Conservation (phyloP, 1,284 basidiomycete species). For the Apiotrichum sp. region DNA sequence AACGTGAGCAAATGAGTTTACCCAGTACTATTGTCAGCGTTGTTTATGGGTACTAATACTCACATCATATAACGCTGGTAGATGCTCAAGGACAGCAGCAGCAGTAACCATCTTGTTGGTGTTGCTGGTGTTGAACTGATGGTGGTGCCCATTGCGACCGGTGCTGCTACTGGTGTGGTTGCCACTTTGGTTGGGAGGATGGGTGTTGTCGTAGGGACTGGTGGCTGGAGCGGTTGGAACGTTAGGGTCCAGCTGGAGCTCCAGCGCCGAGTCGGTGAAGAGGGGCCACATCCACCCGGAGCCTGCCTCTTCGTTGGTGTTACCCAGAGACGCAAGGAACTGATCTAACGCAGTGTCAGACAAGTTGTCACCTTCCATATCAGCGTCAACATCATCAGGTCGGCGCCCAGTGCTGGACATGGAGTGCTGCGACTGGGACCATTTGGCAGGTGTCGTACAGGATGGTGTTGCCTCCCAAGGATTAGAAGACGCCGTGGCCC, state of each 20-base stretch:
- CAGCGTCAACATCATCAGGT: conserved; percentile 6
- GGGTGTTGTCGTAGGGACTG: too few relatives aligned
- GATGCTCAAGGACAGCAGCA: conserved; percentile 18
- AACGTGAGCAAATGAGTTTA: conserved; percentile 29
- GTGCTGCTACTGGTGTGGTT: neutral
- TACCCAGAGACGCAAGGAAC: conserved; percentile 14
- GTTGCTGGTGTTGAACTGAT: neutral
- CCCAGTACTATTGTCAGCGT: conserved; percentile 21
- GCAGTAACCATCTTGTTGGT: conserved; percentile 19
- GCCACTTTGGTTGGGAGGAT: neutral
- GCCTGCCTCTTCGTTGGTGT: conserved; percentile 6
- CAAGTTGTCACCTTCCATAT: conserved; percentile 4
- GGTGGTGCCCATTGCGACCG: conserved; percentile 2
- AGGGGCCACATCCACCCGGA: conserved; percentile 17
- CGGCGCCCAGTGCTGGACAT: neutral
- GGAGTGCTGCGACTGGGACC: conserved; percentile 4
- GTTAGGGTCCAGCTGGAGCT: conserved; percentile 11
- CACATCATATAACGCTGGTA: conserved; percentile 17
- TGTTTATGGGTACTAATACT: neutral
- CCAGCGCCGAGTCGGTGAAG: conserved; percentile 12
- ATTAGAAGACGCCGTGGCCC: conserved; percentile 1
- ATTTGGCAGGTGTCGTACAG: neutral
- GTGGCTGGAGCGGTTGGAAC: neutral
- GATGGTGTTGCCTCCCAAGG: conserved; percentile 8
- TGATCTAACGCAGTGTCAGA: conserved; percentile 14